phyloP scores from a whole-genome alignment of 345 rosid species.

The Noccaea caerulescens region DNA sequence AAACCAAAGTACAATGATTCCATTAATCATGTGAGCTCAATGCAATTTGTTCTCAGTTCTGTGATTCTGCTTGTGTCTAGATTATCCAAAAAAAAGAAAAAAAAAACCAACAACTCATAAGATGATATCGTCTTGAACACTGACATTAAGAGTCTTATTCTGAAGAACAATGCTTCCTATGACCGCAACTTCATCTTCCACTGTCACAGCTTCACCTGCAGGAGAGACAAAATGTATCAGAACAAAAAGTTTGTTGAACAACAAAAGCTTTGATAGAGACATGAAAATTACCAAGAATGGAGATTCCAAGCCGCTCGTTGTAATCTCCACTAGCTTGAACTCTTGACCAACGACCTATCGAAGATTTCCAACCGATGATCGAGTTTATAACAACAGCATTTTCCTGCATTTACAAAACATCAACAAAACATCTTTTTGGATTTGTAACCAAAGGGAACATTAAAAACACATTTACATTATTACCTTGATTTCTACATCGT shows the following conservation, averaged over 20 bases:
- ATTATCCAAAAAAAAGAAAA: neutral
- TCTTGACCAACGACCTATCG: slow-evolving; percentile 79
- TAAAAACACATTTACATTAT: neutral
- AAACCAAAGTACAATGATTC: slow-evolving; percentile 6
- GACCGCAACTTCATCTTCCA: slow-evolving; percentile 78
- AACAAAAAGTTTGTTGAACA: neutral
- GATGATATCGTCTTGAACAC: slow-evolving; percentile 79
- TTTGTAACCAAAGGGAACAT: neutral
- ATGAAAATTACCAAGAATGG: slow-evolving; percentile 66
- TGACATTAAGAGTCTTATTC: slow-evolving; percentile 60
- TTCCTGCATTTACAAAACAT: slow-evolving; percentile 53
- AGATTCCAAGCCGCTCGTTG: slow-evolving; percentile 71
- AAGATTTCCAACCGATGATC: slow-evolving; percentile 85
- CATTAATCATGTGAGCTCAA: slow-evolving; percentile 8
- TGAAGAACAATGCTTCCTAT: slow-evolving; percentile 83
- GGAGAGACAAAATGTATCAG: slow-evolving; percentile 22
- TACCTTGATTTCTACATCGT: slow-evolving; percentile 73
- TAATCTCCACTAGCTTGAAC: slow-evolving; percentile 82
- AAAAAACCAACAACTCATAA: slow-evolving; percentile 42
- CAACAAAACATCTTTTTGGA: neutral
- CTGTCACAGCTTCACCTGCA: slow-evolving; percentile 84
- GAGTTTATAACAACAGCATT: slow-evolving; percentile 76
- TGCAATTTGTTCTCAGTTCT: slow-evolving; percentile 9
- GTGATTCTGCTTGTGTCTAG: neutral
- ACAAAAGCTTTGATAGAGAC: no score